Evolutionary conservation across 495 filamentous ascomycete species (phyloP), one percentile per base, ranked within the genome.

Genomic region (Penicillium diatomitis): DNA sequence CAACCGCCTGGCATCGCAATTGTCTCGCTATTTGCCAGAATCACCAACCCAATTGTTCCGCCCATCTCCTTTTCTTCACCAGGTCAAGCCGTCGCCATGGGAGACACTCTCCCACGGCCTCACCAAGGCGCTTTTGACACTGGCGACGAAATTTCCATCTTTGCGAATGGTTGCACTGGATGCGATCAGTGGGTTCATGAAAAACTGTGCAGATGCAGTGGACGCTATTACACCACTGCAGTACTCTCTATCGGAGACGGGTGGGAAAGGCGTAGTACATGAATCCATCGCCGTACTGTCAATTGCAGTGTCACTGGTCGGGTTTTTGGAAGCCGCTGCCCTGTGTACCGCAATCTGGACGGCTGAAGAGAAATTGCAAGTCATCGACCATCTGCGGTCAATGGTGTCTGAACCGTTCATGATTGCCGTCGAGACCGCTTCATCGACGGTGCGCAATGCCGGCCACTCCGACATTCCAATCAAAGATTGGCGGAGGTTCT

Each of bases 11-110:
- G 74, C 81, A 11, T 65, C 70, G 3, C 89, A 90, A 58, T 67
- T 98, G 33, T 76, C 82, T 8, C 85, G 81, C 6, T 96, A 96
- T 65, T 72, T 96, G 33, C 78, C 86, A 47, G 88, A 96, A 60
- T 83, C 87, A 8, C 84, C 87, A 52, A 72, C 74, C 43, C 92
- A 96, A 61, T 61, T 75, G 28, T 86, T 97, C 52, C 78, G 79
- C 6, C 69, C 81, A 2, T 95, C 90, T 38, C 87, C 91, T 0
- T 87, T 86, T 62, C 82, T 96, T 49, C 83, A 81, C 35, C 82
- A 77, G 50, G 79, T 95, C 52, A 81, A 87, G 53, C 88, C 89
- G 8, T 95, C 91, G 3, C 94, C 92, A 9, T 92, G 87, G 79
- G 92, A 97, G 68, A 74, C 80, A 1, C 75, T 97, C 31, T 84